Conservation (phyloP, 2,329 filamentous ascomycete genomes). For the Cladosporium oxysporum region DNA sequence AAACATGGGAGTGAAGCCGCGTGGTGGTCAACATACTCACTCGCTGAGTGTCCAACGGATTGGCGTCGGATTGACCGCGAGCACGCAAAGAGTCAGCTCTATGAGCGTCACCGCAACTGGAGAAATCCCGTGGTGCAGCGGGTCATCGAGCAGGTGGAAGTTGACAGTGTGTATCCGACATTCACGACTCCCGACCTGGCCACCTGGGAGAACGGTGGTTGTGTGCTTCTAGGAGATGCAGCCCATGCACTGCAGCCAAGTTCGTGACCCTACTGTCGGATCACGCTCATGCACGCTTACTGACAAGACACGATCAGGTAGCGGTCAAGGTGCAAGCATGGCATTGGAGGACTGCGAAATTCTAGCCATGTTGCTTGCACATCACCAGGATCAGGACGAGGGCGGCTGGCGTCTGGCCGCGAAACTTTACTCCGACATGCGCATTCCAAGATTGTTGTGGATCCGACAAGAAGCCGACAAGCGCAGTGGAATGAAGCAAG, state of each 20-base stretch:
- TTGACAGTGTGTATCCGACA: slow-evolving; percentile 50
- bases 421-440: slow-evolving; percentile 20
- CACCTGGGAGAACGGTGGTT: slow-evolving; percentile 48
- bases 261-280: not conserved
- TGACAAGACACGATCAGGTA: slow-evolving; percentile 28
- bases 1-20: slow-evolving; percentile 22
- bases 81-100: slow-evolving; percentile 40
- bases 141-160: slow-evolving; percentile 40
- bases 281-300: not conserved
- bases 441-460: slow-evolving; percentile 18
- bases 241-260: slow-evolving; percentile 57
- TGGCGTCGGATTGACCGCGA: slow-evolving; percentile 21
- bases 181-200: slow-evolving; percentile 52
- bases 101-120: slow-evolving; percentile 48
- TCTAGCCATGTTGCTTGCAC: slow-evolving; percentile 43
- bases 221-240: slow-evolving; percentile 58
- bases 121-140: slow-evolving; percentile 43
- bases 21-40: slow-evolving; percentile 23
- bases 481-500: slow-evolving; percentile 13
- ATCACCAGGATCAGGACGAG: slow-evolving; percentile 17
- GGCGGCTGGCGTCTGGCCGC: slow-evolving; percentile 8
- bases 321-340: slow-evolving; percentile 57
- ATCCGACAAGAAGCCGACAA: slow-evolving; percentile 16
- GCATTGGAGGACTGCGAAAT: slow-evolving; percentile 57
- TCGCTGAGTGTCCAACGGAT: slow-evolving; percentile 17